Base-by-base conservation (phyloP, 2,329 filamentous ascomycete genomes). In the Sclerotiophoma versabilis region DNA sequence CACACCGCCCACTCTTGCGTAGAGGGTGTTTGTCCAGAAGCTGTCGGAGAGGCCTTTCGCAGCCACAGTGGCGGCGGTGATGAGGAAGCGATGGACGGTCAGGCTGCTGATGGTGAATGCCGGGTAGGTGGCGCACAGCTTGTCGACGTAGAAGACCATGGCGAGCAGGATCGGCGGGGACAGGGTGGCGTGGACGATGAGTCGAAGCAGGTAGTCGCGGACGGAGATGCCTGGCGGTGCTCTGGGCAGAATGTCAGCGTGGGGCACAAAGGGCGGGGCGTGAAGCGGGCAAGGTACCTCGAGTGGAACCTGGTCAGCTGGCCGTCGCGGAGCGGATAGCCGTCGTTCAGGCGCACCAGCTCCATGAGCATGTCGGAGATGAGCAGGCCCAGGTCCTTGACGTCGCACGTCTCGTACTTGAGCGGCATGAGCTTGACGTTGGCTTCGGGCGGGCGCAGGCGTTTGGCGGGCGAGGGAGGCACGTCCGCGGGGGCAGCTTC, bases 61-160 rank as follows among this genome's bases (percentile, higher is more conserved):
- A 6, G 93, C 95, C 4, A 99, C 95, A 0, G 95, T 97, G 9
- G 93, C 93, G 17, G 93, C 92, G 1, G 93, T 95, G 63, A 99
- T 99, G 9, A 99, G 84, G 70, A 98, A 99, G 8, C 95, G 92
- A 78, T 99, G 95, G 3, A 99, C 93, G 0, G 95, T 99, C 17
- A 99, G 82, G 39, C 92, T 96, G 72, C 93, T 96, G 65, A 99
- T 96, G 23, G 93, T 97, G 75, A 99, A 99, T 39, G 93, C 90
- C 3, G 91, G 90, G 73, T 97, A 99, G 54, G 96, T 81, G 10
- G 91, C 88, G 76, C 93, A 99, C 19, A 99, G 83, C 26, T 92
- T 88, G 77, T 99, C 95, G 68, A 99, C 98, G 70, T 98, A 99
- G 73, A 96, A 99, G 52, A 99, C 95, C 92, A 99, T 98, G 65